These are phyloP conservation scores for Pyrenophora tritici-repentis DNA, from an alignment of 2,329 filamentous ascomycete genomes.

Conservation along the genomic window DNA sequence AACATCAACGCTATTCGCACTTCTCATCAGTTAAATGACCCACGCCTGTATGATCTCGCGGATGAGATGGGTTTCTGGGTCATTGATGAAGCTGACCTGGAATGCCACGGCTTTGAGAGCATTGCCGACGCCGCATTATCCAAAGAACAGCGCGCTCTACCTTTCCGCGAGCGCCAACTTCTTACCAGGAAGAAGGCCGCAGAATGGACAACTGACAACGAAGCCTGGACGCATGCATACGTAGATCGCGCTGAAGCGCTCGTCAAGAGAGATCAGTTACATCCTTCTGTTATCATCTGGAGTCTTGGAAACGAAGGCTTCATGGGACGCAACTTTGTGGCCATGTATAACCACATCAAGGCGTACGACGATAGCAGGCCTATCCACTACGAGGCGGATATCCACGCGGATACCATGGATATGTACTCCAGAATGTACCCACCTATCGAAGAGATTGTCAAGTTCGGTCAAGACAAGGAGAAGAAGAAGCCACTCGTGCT, in stretches of 20 bases:
- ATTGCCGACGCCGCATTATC: slow-evolving; percentile 40
- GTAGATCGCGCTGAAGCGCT: slow-evolving; percentile 69
- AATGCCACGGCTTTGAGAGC: slow-evolving; percentile 53
- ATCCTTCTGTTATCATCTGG: slow-evolving; percentile 74
- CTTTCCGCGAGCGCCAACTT: slow-evolving; percentile 65
- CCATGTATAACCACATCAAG: slow-evolving; percentile 69
- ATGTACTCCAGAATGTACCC: slow-evolving; percentile 74
- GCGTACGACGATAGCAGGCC: slow-evolving; percentile 61
- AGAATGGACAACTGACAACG: slow-evolving; percentile 65
- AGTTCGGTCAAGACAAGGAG: slow-evolving; percentile 50
- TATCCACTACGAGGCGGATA: slow-evolving; percentile 71
- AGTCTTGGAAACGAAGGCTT: slow-evolving; percentile 75
- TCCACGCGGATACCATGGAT: slow-evolving; percentile 63
- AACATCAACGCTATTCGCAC: slow-evolving; percentile 74
- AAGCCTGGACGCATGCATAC: slow-evolving; percentile 66
- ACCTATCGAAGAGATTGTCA: slow-evolving; percentile 56
- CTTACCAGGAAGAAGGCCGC: slow-evolving; percentile 61
- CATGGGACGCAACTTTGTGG: slow-evolving; percentile 69
- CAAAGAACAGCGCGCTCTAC: slow-evolving; percentile 48
- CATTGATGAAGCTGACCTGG: slow-evolving; percentile 60
- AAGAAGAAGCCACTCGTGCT: slow-evolving; percentile 61
- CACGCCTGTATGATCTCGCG: slow-evolving; percentile 62
- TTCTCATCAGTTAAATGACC: slow-evolving; percentile 70
- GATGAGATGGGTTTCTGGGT: slow-evolving; percentile 72
- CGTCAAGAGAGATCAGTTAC: slow-evolving; percentile 71